Percentiles rank a stretch among this genome's conserved stretches.
These are phyloP conservation scores for Geranium incanum DNA, from an alignment of 441 rosid species.

Conservation along the genomic window DNA sequence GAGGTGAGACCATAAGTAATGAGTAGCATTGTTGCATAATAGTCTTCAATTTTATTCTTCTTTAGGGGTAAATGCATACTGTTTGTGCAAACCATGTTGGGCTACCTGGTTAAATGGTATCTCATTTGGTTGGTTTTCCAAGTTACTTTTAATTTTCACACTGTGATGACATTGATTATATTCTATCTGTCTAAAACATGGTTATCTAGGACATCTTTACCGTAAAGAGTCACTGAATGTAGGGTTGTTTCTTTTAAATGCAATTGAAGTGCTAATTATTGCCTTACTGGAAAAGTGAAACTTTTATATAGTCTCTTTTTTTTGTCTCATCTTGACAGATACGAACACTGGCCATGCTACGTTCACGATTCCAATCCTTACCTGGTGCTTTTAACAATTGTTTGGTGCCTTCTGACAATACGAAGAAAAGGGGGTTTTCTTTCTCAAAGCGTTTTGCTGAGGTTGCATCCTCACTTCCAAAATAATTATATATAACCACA, in stretches of 20 bases:
- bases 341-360: constrained; percentile 92
- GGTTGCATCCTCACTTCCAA: constrained; percentile 36
- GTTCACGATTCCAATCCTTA: constrained; percentile 92
- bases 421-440: constrained; percentile 77
- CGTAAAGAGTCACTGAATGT: background rate
- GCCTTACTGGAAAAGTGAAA: background rate
- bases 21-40: background rate
- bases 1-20: no score
- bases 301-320: background rate
- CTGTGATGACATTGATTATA: background rate
- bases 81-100: background rate
- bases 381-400: constrained; percentile 86
- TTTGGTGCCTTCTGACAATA: constrained; percentile 82
- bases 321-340: constrained; percentile 37
- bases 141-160: background rate
- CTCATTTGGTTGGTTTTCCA: constrained; percentile 1
- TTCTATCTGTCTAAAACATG: background rate
- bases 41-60: background rate
- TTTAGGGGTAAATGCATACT: background rate
- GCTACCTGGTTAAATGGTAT: background rate
- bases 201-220: background rate
- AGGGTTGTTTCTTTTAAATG: background rate
- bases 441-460: constrained; percentile 77
- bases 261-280: background rate
- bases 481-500: constrained; percentile 14